These are phyloP conservation scores for Cryptosporidium parvum DNA, from an alignment of 169 alveolate genomes.

Conservation along the genomic window DNA sequence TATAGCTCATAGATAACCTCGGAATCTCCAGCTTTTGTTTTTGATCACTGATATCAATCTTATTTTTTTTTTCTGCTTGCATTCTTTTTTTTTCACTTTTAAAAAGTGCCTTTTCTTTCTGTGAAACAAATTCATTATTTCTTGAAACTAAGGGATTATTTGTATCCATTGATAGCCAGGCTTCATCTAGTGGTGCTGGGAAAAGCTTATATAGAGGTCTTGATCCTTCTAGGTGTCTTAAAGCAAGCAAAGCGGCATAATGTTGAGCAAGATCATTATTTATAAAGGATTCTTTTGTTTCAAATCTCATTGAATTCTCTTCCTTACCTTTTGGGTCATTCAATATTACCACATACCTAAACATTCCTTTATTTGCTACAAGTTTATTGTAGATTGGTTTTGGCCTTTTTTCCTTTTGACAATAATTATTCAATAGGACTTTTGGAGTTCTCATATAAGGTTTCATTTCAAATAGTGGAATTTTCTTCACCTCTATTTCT, in stretches of 20 bases:
- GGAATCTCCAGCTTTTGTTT: constrained; percentile 70
- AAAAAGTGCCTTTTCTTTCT: constrained; percentile 32
- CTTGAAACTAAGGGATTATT: constrained; percentile 35
- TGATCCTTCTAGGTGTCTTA: constrained; percentile 19
- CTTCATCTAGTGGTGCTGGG: constrained; percentile 67
- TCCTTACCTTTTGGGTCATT: constrained; percentile 54
- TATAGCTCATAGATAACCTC: constrained; percentile 46
- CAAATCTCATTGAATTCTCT: constrained; percentile 41
- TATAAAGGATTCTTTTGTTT: constrained; percentile 43
- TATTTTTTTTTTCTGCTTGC: constrained; percentile 22
- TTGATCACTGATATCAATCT: constrained; percentile 12
- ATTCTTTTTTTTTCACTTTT: neutral
- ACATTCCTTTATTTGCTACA: constrained; percentile 14
- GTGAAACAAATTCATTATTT: constrained; percentile 33
- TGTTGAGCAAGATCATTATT: constrained; percentile 65
- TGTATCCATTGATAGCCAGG: constrained; percentile 66
- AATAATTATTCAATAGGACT: constrained; percentile 21
- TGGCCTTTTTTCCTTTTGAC: constrained; percentile 65
- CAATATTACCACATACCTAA: constrained; percentile 40
- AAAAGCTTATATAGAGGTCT: constrained; percentile 55
- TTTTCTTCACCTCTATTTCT: constrained; percentile 7
- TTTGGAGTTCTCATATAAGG: constrained; percentile 77
- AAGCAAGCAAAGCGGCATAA: constrained; percentile 56
- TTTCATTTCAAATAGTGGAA: constrained; percentile 44
- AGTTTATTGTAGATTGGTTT: constrained; percentile 40